Conservation (phyloP, 2,329 filamentous ascomycete species). For the Stagonosporopsis tanaceti region DNA sequence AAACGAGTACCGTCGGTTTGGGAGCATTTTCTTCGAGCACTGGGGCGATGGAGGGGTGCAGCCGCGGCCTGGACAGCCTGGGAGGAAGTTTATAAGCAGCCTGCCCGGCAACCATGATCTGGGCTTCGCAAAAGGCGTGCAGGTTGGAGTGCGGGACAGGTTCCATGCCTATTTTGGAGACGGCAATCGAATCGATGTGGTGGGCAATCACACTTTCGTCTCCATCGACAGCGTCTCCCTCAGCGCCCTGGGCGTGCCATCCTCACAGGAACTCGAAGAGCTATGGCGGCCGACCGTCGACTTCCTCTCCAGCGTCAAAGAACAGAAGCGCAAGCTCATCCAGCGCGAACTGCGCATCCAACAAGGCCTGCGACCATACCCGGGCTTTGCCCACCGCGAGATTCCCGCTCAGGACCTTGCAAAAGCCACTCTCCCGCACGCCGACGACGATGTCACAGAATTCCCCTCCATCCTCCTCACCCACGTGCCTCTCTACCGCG, state of each 20-base stretch:
- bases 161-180: slow-evolving; percentile 92
- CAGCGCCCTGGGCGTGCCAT: slow-evolving; percentile 71
- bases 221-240: slow-evolving; percentile 89
- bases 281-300: slow-evolving; percentile 80
- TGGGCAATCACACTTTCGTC: slow-evolving; percentile 95
- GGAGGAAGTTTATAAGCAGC: slow-evolving; percentile 81
- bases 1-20: slow-evolving; percentile 84
- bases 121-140: slow-evolving; percentile 87
- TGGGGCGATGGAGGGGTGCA: slow-evolving; percentile 67
- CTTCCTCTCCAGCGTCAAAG: slow-evolving; percentile 75
- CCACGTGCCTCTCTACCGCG: slow-evolving; percentile 88
- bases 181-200: slow-evolving; percentile 86
- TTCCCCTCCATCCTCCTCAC: slow-evolving; percentile 89
- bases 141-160: slow-evolving; percentile 78
- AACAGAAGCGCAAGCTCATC: slow-evolving; percentile 71
- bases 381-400: slow-evolving; percentile 66
- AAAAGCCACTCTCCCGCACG: slow-evolving; percentile 41
- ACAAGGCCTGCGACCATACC: slow-evolving; percentile 65
- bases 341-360: slow-evolving; percentile 72
- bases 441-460: slow-evolving; percentile 60
- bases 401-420: slow-evolving; percentile 62
- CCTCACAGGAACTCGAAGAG: slow-evolving; percentile 60
- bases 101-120: slow-evolving; percentile 95
- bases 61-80: slow-evolving; percentile 67
- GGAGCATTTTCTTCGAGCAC: slow-evolving; percentile 79